Evolutionary conservation across 2,329 filamentous ascomycete genomes (phyloP).

Genomic region (Penicillium sp.): DNA sequence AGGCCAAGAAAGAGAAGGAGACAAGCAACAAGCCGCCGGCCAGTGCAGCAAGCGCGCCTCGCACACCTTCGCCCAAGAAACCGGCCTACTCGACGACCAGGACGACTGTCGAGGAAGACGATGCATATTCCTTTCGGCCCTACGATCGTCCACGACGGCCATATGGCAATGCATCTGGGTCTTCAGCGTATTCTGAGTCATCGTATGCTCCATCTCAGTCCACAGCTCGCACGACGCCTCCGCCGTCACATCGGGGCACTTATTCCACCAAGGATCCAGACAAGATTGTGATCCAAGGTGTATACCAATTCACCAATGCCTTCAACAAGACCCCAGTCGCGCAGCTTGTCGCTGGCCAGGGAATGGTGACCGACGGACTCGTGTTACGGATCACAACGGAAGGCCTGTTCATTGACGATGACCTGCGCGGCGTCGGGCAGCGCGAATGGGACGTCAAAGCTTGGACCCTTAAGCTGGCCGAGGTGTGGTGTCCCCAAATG

Average conservation of each 20-base stretch:
- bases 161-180: conserved; percentile 58
- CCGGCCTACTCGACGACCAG: conserved; percentile 35
- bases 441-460: conserved; percentile 98
- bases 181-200: conserved; percentile 72
- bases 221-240: conserved; percentile 76
- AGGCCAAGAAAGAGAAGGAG: conserved; percentile 25
- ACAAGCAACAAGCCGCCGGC: conserved; percentile 26
- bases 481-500: conserved; percentile 73
- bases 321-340: conserved; percentile 86
- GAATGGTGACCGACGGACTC: conserved; percentile 82
- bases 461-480: conserved; percentile 90
- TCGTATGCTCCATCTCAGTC: conserved; percentile 82
- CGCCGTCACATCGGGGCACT: conserved; percentile 68
- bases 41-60: conserved; percentile 29
- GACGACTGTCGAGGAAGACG: conserved; percentile 53
- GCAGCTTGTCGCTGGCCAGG: conserved; percentile 78
- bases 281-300: conserved; percentile 92
- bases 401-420: conserved; percentile 95
- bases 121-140: conserved; percentile 67
- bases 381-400: conserved; percentile 89
- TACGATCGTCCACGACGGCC: conserved; percentile 65
- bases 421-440: conserved; percentile 83
- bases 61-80: conserved; percentile 40
- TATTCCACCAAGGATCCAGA: conserved; percentile 87
- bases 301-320: conserved; percentile 87